Percentiles rank a stretch among this genome's conserved stretches.
Conservation (phyloP, 2,329 filamentous ascomycete genomes). For the Trichoderma sp. region DNA sequence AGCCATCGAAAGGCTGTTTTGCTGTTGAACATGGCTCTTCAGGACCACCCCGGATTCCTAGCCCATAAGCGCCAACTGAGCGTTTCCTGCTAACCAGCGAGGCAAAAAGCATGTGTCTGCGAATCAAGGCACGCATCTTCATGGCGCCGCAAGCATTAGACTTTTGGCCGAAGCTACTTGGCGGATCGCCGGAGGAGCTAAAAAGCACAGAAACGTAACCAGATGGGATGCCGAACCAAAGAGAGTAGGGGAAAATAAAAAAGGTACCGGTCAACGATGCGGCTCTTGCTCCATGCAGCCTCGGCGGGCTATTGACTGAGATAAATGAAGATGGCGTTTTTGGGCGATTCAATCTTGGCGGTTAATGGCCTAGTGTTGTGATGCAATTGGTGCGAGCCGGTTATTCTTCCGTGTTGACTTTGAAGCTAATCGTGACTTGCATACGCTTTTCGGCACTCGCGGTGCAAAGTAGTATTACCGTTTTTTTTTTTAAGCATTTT, state of each 20-base stretch:
- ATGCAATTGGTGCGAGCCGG: not conserved
- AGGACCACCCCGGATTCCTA: not conserved
- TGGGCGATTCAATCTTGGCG: not conserved
- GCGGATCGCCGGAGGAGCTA: not conserved
- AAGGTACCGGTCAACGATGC: not conserved
- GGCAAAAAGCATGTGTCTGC: not conserved
- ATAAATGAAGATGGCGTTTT: not conserved
- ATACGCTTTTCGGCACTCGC: not conserved
- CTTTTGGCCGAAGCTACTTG: slow-evolving; percentile 10
- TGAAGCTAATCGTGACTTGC: not conserved
- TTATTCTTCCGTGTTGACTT: not conserved
- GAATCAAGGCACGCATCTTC: not conserved
- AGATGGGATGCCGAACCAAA: not conserved
- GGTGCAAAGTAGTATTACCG: not conserved
- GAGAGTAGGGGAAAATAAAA: not conserved
- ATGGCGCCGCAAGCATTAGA: not conserved
- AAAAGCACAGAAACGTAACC: not conserved
- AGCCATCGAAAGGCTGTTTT: not conserved
- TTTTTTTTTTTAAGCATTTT: not conserved
- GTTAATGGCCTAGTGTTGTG: not conserved
- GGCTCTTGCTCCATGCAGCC: not conserved
- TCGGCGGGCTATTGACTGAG: not conserved
- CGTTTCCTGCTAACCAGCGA: not conserved
- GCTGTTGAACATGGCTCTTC: not conserved
- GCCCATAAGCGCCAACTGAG: not conserved